Evolutionary conservation across 192 early-diverging fungal genomes (phyloP), one percentile per base, ranked within the genome.

Genomic region (Bifiguratus adelaidae): DNA sequence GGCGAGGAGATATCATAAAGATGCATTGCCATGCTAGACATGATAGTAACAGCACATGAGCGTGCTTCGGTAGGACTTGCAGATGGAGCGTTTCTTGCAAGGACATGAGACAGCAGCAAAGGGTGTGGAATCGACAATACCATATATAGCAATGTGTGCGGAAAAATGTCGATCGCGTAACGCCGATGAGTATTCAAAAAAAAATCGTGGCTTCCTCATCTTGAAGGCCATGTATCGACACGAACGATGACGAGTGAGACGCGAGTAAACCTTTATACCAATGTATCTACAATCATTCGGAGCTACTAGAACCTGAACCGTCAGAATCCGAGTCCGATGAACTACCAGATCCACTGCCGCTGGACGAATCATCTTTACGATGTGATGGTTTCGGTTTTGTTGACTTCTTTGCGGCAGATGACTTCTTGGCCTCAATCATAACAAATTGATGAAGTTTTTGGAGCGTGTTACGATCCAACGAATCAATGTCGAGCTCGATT

Each of bases 401-500:
- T n/a, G n/a, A n/a, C n/a, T n/a, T n/a, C n/a, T n/a, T n/a, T n/a
- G n/a, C n/a, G n/a, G n/a, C n/a, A n/a, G n/a, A n/a, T n/a, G n/a
- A n/a, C n/a, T n/a, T 43, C 28, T 50, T 44, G 42, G 62, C 20
- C 59, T 59, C 30, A 57, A 73, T 25, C 62, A 71, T 56, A 7
- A 93, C 92, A 63, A 87, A 95, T 35, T 86, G 73, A 58, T 95
- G 92, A 29, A 98, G 65, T 56, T 78, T 75, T 57, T 77, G 86
- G 16, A 95, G 73, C 8, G 91, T 93, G 22, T 61, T 64, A 47
- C 81, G 79, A 59, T 89, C 85, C 35, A 96, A 67, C 0, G 86
- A 71, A 49, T 95, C 92, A 64, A 98, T 95, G 50, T 98, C 95
- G 50, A 98, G 71, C 58, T 96, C 92, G 48, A 97, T 89, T 61